These are phyloP conservation scores for Daucus carota DNA, from an alignment of 129 eudicot species.

Conservation along the genomic window DH1_v3.0 NC_030389.2:7073501-7074000, in stretches of 20 bases:
- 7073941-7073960: conserved; percentile 18
- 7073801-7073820: conserved; percentile 26
- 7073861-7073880: conserved; percentile 11
- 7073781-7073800: conserved; percentile 20
- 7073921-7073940: conserved; percentile 36
- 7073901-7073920: conserved; percentile 34
- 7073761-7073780: conserved; percentile 23
- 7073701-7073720: conserved; percentile 27
- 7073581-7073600: conserved; percentile 15
- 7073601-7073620: neutral
- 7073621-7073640: too few species aligned
- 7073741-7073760: conserved; percentile 16
- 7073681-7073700: neutral
- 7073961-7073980: conserved; percentile 23
- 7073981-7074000: conserved; percentile 37
- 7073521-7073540: conserved; percentile 22
- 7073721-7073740: conserved; percentile 9
- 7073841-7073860: conserved; percentile 18
- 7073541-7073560: conserved; percentile 20
- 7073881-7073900: conserved; percentile 16
- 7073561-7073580: conserved; percentile 4
- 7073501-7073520: conserved; percentile 29
- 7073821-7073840: conserved; percentile 10
- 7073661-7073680: neutral
- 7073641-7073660: too few species aligned